These are phyloP conservation scores for Tolypocladium ovalisporum DNA, from an alignment of 2,329 filamentous ascomycete species.

Conservation along the genomic window DNA sequence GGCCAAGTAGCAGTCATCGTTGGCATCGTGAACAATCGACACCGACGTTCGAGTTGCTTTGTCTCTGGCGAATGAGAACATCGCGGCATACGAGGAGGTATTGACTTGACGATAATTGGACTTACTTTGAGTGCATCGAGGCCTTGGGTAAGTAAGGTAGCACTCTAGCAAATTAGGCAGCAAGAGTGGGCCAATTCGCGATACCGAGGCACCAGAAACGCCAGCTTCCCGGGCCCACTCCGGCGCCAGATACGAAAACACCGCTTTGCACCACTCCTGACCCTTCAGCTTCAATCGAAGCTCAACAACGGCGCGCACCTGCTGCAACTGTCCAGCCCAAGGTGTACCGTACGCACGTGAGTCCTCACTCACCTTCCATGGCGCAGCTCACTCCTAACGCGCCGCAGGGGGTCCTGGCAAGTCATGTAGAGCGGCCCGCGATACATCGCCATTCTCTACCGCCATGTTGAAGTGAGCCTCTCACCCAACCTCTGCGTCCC, in stretches of 20 bases:
- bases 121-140: no score
- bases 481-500: background rate
- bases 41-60: background rate
- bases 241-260: background rate
- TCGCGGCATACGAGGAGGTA: no score
- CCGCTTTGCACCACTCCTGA: background rate
- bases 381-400: background rate
- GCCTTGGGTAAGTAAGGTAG: no score
- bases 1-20: background rate
- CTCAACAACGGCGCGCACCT: background rate
- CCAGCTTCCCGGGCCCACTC: background rate
- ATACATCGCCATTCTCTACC: background rate
- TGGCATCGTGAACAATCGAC: background rate
- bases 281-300: background rate
- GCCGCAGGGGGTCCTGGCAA: background rate
- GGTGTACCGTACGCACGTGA: background rate
- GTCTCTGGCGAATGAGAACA: no score
- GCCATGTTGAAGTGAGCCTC: constrained; percentile 9
- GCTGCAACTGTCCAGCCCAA: background rate
- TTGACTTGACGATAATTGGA: no score
- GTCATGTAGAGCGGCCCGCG: background rate
- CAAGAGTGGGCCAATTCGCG: background rate
- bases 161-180: background rate
- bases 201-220: background rate
- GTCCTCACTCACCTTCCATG: background rate